Evolutionary conservation across 2,329 filamentous ascomycete species (phyloP).

Genomic region (Tolypocladium ovalisporum): DNA sequence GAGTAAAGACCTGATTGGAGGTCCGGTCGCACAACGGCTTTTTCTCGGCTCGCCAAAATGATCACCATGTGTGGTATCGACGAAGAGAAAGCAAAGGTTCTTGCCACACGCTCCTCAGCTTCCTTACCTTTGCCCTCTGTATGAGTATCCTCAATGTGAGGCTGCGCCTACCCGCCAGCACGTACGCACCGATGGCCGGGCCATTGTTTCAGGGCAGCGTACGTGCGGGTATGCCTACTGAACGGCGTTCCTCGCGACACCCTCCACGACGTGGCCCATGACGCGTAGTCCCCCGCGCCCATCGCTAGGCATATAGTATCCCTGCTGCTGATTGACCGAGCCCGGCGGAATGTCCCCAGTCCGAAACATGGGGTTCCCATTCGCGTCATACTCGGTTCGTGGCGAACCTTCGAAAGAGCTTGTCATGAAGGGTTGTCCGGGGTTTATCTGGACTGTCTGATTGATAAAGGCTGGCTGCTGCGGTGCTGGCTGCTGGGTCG

Average conservation of each 20-base stretch:
- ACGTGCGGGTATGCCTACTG: not conserved
- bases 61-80: not conserved
- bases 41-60: not conserved
- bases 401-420: slow-evolving; percentile 22
- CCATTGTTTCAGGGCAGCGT: not conserved
- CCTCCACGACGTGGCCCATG: slow-evolving; percentile 18
- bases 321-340: slow-evolving; percentile 16
- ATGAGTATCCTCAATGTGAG: not conserved
- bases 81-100: not conserved
- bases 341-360: slow-evolving; percentile 17
- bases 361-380: slow-evolving; percentile 20
- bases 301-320: slow-evolving; percentile 23
- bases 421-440: slow-evolving; percentile 21
- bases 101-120: not conserved
- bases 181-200: not conserved
- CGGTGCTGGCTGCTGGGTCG: slow-evolving; percentile 23
- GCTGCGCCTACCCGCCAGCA: not conserved
- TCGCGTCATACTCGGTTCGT: slow-evolving; percentile 20
- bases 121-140: not conserved
- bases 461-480: slow-evolving; percentile 19
- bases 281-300: slow-evolving; percentile 17
- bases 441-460: slow-evolving; percentile 18
- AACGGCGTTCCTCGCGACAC: slow-evolving; percentile 12
- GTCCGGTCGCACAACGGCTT: not conserved
- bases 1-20: not conserved